Evolutionary conservation across 2,329 filamentous ascomycete species (phyloP).

Genomic region (Fusarium compactum): DNA sequence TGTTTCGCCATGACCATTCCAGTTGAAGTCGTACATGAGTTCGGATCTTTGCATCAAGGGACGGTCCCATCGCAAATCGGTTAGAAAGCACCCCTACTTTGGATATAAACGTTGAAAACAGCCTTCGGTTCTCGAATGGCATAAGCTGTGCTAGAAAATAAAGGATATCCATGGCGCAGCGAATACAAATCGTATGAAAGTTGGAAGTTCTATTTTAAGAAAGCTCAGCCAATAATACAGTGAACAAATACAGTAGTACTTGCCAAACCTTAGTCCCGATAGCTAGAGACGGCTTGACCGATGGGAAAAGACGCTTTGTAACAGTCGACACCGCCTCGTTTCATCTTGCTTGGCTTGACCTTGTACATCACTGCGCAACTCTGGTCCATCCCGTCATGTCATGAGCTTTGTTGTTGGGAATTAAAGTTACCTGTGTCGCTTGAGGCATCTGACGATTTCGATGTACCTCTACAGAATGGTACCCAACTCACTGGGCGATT

Average conservation of each 20-base stretch:
- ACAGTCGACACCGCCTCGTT: not conserved
- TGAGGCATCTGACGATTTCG: not conserved
- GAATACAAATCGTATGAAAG: not conserved
- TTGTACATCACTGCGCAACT: not conserved
- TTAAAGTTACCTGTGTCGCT: not conserved
- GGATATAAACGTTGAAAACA: not conserved
- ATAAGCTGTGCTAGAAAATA: not conserved
- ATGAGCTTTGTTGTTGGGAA: not conserved
- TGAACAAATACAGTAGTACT: not conserved
- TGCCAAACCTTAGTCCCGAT: not conserved
- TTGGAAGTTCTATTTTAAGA: not conserved
- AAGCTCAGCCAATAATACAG: not conserved
- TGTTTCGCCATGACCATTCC: not conserved
- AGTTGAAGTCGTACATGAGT: not conserved
- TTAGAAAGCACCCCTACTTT: not conserved
- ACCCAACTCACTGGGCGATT: not conserved
- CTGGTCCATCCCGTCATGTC: not conserved
- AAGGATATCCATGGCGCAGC: not conserved
- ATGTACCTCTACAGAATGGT: not conserved
- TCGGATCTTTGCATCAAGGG: not conserved
- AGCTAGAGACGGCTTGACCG: not conserved
- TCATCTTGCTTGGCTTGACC: not conserved
- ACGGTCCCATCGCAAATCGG: not conserved
- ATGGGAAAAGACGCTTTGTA: not conserved
- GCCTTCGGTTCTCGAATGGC: not conserved